Conservation (phyloP, 2,329 filamentous ascomycete genomes). For the Cercospora zeae-maydis region DNA sequence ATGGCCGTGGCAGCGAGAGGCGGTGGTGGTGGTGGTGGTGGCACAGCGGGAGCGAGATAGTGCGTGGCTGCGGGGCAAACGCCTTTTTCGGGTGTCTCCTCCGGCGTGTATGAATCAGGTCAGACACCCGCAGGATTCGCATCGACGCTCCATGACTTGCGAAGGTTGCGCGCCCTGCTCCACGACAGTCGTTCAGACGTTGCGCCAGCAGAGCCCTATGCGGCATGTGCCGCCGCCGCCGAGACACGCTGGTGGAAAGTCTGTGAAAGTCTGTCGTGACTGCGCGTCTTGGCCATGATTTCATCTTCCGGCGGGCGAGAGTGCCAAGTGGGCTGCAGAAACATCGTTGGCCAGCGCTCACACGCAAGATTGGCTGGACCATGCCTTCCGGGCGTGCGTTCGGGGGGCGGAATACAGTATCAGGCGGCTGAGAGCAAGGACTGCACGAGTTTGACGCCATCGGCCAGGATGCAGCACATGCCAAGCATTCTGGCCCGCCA, state of each 20-base stretch:
- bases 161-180: background rate
- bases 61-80: background rate
- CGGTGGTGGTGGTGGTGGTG: too few relatives aligned
- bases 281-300: constrained; percentile 1
- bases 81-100: background rate
- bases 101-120: background rate
- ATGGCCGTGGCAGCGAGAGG: too few relatives aligned
- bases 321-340: background rate
- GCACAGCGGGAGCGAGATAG: too few relatives aligned
- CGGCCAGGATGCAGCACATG: background rate
- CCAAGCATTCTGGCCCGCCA: background rate
- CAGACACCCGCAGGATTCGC: background rate
- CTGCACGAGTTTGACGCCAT: constrained; percentile 8
- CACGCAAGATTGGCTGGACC: background rate
- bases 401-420: background rate
- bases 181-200: background rate
- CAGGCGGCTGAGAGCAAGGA: background rate
- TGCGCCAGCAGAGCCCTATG: background rate
- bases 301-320: background rate
- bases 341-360: background rate
- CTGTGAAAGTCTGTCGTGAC: constrained; percentile 7
- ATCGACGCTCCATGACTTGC: constrained; percentile 3
- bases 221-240: background rate
- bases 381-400: background rate
- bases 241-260: constrained; percentile 1